These are phyloP conservation scores for Podospora bellae-mahoneyi DNA, from an alignment of 495 filamentous ascomycete species.

Conservation along the genomic window DNA sequence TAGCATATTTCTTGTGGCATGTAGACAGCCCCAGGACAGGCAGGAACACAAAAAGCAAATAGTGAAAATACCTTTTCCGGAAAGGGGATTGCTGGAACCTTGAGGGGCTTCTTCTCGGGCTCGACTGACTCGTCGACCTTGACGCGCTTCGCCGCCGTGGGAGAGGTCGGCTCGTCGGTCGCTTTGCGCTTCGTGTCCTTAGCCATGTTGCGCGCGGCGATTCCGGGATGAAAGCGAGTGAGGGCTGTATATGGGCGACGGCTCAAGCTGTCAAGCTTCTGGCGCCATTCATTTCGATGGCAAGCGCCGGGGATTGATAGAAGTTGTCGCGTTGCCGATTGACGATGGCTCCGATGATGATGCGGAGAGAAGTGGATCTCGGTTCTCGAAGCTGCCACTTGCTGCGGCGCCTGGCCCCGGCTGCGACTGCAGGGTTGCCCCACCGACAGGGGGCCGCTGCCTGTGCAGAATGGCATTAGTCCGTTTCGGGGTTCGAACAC, in stretches of 20 bases:
- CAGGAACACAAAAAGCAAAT: not conserved
- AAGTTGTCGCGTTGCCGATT: constrained; percentile 14
- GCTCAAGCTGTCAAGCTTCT: constrained; percentile 15
- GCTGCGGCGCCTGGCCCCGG: constrained; percentile 1
- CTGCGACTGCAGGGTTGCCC: constrained; percentile 22
- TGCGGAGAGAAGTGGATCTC: constrained; percentile 16
- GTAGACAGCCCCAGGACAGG: not conserved
- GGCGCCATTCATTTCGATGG: constrained; percentile 47
- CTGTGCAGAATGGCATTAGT: constrained; percentile 18
- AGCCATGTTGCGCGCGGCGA: constrained; percentile 1
- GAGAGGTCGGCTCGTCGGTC: constrained; percentile 62
- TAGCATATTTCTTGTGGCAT: not conserved
- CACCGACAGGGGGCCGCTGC: constrained; percentile 10
- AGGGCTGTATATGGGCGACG: not conserved
- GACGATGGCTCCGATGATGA: constrained; percentile 9
- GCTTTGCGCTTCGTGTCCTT: constrained; percentile 75
- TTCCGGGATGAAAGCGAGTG: not conserved
- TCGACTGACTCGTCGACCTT: constrained; percentile 58
- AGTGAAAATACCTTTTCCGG: constrained; percentile 67
- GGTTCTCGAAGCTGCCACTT: not conserved
- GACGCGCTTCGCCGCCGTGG: constrained; percentile 59
- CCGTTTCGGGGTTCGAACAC: constrained; percentile 26
- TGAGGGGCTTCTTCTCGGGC: constrained; percentile 47
- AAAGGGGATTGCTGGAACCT: constrained; percentile 63
- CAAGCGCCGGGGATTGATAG: constrained; percentile 12